phyloP scores from a whole-genome alignment of 2,329 filamentous ascomycete species.

The Ceratocystis albifundus region DNA sequence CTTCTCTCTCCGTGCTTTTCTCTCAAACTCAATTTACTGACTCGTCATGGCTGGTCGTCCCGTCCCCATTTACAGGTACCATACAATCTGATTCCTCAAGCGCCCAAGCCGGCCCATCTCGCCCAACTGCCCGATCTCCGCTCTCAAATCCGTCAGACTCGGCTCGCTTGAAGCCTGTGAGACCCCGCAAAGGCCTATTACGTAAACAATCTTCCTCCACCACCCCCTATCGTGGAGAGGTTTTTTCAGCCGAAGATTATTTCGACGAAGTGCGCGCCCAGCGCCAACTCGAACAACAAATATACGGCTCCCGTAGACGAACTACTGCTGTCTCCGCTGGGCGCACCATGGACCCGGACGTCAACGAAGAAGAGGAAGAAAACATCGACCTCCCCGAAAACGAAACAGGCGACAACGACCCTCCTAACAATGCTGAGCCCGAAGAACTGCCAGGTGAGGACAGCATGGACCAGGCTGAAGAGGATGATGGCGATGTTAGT shows the following conservation, averaged over 20 bases:
- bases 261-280: conserved; percentile 67
- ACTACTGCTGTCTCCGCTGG: conserved; percentile 26
- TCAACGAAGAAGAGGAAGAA: conserved; percentile 34
- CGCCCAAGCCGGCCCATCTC: conserved; percentile 33
- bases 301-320: conserved; percentile 30
- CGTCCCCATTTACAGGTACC: conserved; percentile 28
- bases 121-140: conserved; percentile 36
- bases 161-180: conserved; percentile 51
- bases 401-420: conserved; percentile 25
- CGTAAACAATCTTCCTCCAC: conserved; percentile 63
- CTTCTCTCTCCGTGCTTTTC: not conserved
- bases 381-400: conserved; percentile 25
- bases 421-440: conserved; percentile 28
- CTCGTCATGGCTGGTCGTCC: not conserved
- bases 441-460: conserved; percentile 31
- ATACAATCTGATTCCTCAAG: conserved; percentile 31
- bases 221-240: conserved; percentile 65
- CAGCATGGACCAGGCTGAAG: conserved; percentile 43
- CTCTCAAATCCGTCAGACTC: conserved; percentile 38
- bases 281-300: conserved; percentile 34
- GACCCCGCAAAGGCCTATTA: conserved; percentile 37
- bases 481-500: conserved; percentile 60
- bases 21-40: conserved; percentile 13
- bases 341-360: conserved; percentile 29
- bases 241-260: conserved; percentile 89